Percentiles rank a stretch among this genome's conserved stretches.
These are phyloP conservation scores for Umbilicaria muhlenbergii DNA, from an alignment of 495 filamentous ascomycete species.

Conservation along the genomic window DNA sequence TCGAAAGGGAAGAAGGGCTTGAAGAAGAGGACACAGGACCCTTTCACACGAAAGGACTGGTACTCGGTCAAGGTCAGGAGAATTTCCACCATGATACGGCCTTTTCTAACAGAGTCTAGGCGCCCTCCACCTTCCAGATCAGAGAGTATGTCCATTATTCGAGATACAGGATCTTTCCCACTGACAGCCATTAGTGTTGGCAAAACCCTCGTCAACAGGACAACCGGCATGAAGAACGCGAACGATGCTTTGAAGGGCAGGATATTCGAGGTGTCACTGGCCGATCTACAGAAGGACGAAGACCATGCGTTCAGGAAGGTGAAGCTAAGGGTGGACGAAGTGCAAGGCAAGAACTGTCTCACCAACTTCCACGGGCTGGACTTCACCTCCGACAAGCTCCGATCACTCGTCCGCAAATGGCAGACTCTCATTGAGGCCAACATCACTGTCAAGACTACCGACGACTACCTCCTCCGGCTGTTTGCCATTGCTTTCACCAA, in stretches of 20 bases:
- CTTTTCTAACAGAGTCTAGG: slow-evolving; percentile 35
- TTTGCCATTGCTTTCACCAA: slow-evolving; percentile 99
- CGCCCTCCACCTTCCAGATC: slow-evolving; percentile 86
- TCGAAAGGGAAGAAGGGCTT: slow-evolving; percentile 99
- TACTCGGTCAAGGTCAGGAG: slow-evolving; percentile 79
- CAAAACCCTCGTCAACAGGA: slow-evolving; percentile 98
- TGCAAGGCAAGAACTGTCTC: slow-evolving; percentile 99
- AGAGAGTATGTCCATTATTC: slow-evolving; percentile 62
- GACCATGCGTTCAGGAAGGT: slow-evolving; percentile 99
- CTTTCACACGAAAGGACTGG: slow-evolving; percentile 97
- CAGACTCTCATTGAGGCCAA: slow-evolving; percentile 98
- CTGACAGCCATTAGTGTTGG: slow-evolving; percentile 52
- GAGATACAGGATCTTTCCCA: no score
- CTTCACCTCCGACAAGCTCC: slow-evolving; percentile 99
- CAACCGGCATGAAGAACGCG: slow-evolving; percentile 98
- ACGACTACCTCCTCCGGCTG: slow-evolving; percentile 95
- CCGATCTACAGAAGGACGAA: slow-evolving; percentile 98
- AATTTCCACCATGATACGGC: background rate
- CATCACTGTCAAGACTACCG: slow-evolving; percentile 97
- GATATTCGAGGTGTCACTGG: slow-evolving; percentile 96
- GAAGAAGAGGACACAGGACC: slow-evolving; percentile 97
- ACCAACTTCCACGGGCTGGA: slow-evolving; percentile 99
- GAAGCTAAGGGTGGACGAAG: slow-evolving; percentile 95
- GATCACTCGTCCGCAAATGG: slow-evolving; percentile 98
- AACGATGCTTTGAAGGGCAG: slow-evolving; percentile 97